Percentiles rank a stretch among this genome's conserved stretches.
Evolutionary conservation across 495 filamentous ascomycete genomes (phyloP).

Genomic region (Alectoria sarmentosa): DNA sequence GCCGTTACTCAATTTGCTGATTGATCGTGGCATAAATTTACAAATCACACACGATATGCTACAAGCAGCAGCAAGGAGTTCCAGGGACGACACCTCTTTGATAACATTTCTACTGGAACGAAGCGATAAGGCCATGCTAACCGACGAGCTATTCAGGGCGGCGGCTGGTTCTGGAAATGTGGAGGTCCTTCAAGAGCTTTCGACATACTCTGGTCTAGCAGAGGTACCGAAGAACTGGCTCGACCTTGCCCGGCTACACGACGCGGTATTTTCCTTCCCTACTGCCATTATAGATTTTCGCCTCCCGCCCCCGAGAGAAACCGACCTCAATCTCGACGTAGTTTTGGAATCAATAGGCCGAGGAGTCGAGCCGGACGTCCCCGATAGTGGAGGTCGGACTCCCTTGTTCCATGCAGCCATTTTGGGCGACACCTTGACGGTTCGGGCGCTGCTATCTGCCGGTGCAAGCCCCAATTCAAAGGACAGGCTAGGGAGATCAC

Average conservation of each 20-base stretch:
- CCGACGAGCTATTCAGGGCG: neutral
- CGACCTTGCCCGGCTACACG: neutral
- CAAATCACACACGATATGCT: neutral
- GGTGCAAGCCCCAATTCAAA: neutral
- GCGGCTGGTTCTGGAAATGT: neutral
- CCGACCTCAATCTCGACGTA: neutral
- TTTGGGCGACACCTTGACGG: rapidly evolving
- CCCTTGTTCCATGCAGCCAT: neutral
- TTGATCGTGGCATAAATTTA: neutral
- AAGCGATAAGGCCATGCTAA: neutral
- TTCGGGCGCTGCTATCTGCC: neutral
- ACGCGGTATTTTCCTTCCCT: neutral
- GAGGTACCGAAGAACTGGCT: neutral
- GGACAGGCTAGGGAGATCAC: neutral
- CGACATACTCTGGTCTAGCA: neutral
- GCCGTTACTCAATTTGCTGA: neutral
- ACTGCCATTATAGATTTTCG: too few species aligned
- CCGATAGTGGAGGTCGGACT: neutral
- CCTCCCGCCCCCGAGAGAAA: too few species aligned
- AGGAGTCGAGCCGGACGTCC: neutral
- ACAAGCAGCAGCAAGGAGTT: neutral
- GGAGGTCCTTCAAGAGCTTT: neutral
- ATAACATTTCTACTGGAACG: neutral
- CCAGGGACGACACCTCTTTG: neutral
- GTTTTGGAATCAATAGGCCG: too few species aligned